phyloP scores from a whole-genome alignment of 2,329 filamentous ascomycete species.

The Cadophora sp. region DNA sequence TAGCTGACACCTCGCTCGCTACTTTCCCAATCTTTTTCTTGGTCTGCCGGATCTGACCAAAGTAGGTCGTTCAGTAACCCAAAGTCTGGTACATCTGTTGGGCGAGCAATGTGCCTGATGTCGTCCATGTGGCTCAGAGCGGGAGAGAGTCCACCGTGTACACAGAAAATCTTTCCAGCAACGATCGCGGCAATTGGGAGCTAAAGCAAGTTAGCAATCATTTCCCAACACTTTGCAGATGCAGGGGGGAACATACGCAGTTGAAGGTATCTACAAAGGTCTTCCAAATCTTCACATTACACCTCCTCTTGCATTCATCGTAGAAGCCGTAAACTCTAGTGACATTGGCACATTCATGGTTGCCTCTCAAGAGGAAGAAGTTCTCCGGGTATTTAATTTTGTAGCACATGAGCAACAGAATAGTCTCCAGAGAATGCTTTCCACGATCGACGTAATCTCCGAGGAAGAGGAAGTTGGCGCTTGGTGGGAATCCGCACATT shows the following conservation, averaged over 20 bases:
- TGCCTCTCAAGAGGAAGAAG: slow-evolving; percentile 93
- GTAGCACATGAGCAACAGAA: slow-evolving; percentile 90
- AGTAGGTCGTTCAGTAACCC: slow-evolving; percentile 92
- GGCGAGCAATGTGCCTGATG: slow-evolving; percentile 92
- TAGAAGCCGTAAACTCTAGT: slow-evolving; percentile 97
- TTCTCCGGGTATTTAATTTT: slow-evolving; percentile 98
- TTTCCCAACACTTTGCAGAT: background rate
- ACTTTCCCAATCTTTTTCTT: slow-evolving; percentile 97
- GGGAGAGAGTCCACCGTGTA: slow-evolving; percentile 92
- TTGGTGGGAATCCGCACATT: slow-evolving; percentile 96
- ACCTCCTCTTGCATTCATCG: slow-evolving; percentile 95
- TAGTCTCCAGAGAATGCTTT: slow-evolving; percentile 95
- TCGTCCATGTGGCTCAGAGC: slow-evolving; percentile 97
- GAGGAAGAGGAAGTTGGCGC: slow-evolving; percentile 90
- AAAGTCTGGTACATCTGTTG: slow-evolving; percentile 97
- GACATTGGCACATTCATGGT: slow-evolving; percentile 96
- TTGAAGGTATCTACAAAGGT: slow-evolving; percentile 98
- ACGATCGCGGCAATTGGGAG: slow-evolving; percentile 96
- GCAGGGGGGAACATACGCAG: slow-evolving; percentile 52
- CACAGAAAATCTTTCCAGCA: slow-evolving; percentile 96
- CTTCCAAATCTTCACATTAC: slow-evolving; percentile 98
- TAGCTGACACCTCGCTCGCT: slow-evolving; percentile 98
- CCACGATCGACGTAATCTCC: slow-evolving; percentile 97
- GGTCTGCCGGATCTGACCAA: slow-evolving; percentile 97
- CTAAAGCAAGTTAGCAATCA: slow-evolving; percentile 35